Base-by-base conservation (phyloP, 1,284 basidiomycete genomes). In the Veloporphyrellus conicus region DNA sequence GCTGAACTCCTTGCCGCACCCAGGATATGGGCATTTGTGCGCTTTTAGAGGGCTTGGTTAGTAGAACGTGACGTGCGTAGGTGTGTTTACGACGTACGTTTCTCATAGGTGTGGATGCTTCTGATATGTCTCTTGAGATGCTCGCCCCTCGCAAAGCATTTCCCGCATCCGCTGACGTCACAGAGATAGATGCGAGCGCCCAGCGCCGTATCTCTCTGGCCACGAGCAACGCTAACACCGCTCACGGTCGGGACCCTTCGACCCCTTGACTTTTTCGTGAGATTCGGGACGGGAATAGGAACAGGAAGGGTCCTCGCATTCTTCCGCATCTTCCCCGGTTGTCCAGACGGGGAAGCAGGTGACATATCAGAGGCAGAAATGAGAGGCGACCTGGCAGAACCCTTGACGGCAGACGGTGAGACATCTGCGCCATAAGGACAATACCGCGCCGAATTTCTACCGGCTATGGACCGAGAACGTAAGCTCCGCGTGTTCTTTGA, bases 1-100 rank as follows among this genome's bases (percentile, higher is more conserved):
- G 64, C 84, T 88, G 63, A 93, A 93, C 53, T 82, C 80, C 71
- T 90, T 90, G 47, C 78, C 82, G 61, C 90, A 93, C 9, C 79
- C 80, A 19, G 85, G 80, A 64, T 81, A 81, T 10, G 79, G 79
- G 66, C 87, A 93, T 61, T 79, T 79, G 68, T 87, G 82, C 49
- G 88, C 87, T 90, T 60, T 28, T 47, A 47, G 33, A 45, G 23
- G 35, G 20, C 44, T 36, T 28, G 12, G 40, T 62, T 41, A 50
- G n/a, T n/a, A 43, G 11, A 54, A 28, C 11, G 31, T 44, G 45
- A 50, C 48, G 35, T 39, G 12, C 32, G 40, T 37, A 36, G 43
- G 32, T 11, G 45, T 45, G 43, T 20, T 43, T 23, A 29, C 39
- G 19, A 70, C 71, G 64, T 67, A 84, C 82, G 82, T 64, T 81